Evolutionary conservation across 1,284 basidiomycete species (phyloP), one percentile per base, ranked within the genome.

Genomic region (Tylopilus sp.): DNA sequence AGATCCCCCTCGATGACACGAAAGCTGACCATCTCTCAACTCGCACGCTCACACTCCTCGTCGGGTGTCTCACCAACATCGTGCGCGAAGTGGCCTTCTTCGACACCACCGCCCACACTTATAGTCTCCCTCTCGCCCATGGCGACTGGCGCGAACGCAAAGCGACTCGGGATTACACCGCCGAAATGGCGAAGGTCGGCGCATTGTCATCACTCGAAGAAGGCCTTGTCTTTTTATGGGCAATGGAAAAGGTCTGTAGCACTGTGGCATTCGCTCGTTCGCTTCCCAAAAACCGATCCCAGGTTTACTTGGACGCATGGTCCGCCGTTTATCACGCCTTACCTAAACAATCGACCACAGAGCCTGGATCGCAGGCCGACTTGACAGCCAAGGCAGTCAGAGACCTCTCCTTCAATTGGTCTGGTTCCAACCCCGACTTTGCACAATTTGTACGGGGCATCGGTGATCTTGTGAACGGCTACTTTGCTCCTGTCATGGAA

Each of bases 191-290:
- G 15, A 80, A 86, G 7, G 76, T 89, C 0, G 81, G 84, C 1
- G 79, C 81, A 1, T 70, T 80, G 18, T 84, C 83, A 13, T 81
- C 79, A 0, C 72, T 91, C n/a, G 83, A 88, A 62, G 91, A 93
- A 58, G 89, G 89, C 1, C 74, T 94, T 24, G 81, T 92, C 7
- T 89, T 93, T 67, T 76, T 94, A 22, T 93, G 91, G 91, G 90
- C 90, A 2, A 93, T 93, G 91, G 92, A 93, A 76, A 85, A 86
- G 79, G 74, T 76, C 1, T 6, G n/a, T 1, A 33, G 8, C 33
- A 6, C n/a, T 19, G 4, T 6, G 19, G 12, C 47, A 10, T n/a
- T 36, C 4, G 2, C 3, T 53, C 33, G 3, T 33, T 24, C 22
- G 19, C 38, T 41, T 10, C 24, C 57, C 62, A n/a, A 39, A 15